Conservation (phyloP, 1,284 basidiomycete species). For the Inonotus hispidus region DNA sequence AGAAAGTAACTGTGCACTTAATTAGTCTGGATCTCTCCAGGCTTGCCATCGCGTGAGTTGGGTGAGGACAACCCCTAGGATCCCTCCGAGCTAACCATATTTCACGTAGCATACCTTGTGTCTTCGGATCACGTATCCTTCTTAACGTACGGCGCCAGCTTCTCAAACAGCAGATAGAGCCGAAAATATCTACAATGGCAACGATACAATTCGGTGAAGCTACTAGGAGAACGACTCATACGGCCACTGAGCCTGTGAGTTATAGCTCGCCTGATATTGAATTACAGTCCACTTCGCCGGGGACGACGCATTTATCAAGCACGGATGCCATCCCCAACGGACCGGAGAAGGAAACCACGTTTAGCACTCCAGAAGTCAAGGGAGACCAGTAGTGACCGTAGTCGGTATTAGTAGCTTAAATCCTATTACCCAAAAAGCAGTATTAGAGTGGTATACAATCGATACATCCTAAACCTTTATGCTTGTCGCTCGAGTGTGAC, state of each 20-base stretch:
- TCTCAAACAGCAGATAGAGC: neutral
- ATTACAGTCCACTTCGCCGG: neutral
- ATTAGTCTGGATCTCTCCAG: neutral
- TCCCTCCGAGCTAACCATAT: neutral
- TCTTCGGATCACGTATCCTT: neutral
- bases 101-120: neutral
- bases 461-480: neutral
- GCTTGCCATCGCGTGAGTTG: neutral
- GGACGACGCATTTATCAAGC: neutral
- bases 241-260: neutral
- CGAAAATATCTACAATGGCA: neutral
- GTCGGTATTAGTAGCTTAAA: neutral
- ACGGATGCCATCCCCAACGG: neutral
- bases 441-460: neutral
- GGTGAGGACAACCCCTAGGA: neutral
- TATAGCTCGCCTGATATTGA: neutral
- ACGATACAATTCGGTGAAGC: neutral
- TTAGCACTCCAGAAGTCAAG: neutral
- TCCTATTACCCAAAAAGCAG: neutral
- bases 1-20: neutral
- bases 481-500: slow-evolving; percentile 1
- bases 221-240: neutral
- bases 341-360: neutral
- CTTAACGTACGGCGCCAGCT: neutral
- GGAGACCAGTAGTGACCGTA: neutral